Percentiles rank a stretch among this genome's conserved stretches.
These are phyloP conservation scores for Barbarea vulgaris DNA, from an alignment of 345 rosid genomes.

Conservation along the genomic window DNA sequence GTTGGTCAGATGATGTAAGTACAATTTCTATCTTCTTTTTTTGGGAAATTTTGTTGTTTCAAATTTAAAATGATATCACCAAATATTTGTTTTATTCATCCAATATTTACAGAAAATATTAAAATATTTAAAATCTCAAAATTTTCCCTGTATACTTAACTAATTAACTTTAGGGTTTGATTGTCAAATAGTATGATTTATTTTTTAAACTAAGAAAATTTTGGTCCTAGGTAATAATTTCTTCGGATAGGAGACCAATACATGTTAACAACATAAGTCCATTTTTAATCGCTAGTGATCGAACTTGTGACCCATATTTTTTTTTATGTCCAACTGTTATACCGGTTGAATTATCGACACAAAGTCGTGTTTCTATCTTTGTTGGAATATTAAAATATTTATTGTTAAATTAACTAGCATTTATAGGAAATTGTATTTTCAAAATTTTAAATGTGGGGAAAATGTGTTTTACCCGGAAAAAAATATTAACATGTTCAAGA, in stretches of 20 bases:
- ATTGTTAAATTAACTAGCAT: neutral
- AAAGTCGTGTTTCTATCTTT: neutral
- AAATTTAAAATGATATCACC: neutral
- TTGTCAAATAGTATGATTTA: neutral
- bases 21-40: neutral
- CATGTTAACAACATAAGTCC: neutral
- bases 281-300: neutral
- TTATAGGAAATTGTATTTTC: neutral
- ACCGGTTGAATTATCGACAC: neutral
- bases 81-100: neutral
- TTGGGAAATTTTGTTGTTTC: neutral
- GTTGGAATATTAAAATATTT: neutral
- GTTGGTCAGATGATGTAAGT: slow-evolving; percentile 10
- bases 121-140: neutral
- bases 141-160: neutral
- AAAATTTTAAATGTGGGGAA: neutral
- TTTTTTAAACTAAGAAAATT: neutral
- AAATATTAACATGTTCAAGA: neutral
- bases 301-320: neutral
- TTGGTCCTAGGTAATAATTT: neutral
- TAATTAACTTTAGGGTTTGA: neutral
- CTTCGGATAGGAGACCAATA: neutral
- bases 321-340: neutral
- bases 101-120: neutral
- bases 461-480: neutral